A percentile compares a stretch with the other conserved stretches of the same genome.
phyloP scores from a whole-genome alignment of 139 green algal genomes.

The Chlorokybus atmophyticus region DNA sequence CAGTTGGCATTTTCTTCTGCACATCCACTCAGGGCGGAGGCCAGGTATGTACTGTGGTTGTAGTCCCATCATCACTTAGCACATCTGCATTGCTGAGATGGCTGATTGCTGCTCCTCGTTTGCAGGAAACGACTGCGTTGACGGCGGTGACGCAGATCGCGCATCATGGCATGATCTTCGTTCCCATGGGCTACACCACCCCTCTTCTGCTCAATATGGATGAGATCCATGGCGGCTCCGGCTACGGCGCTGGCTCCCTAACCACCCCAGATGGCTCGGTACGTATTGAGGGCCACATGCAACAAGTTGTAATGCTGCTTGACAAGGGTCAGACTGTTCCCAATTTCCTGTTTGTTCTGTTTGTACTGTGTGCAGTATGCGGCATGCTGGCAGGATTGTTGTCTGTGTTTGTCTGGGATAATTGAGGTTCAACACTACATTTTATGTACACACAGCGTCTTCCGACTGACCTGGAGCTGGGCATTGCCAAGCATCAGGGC shows the following conservation, averaged over 20 bases:
- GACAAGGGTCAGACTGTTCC: too few relatives aligned
- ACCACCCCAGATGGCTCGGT: constrained; percentile 18
- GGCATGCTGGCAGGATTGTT: too few relatives aligned
- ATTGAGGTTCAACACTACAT: too few relatives aligned
- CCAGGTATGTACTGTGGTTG: constrained; percentile 23
- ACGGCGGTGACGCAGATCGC: constrained; percentile 50
- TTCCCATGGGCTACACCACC: constrained; percentile 47
- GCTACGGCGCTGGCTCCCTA: background rate
- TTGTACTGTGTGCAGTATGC: too few relatives aligned
- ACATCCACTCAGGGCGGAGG: constrained; percentile 54
- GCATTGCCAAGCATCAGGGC: constrained; percentile 42
- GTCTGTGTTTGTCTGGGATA: too few relatives aligned
- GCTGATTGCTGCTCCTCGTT: background rate
- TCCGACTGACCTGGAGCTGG: constrained; percentile 51
- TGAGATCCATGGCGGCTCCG: constrained; percentile 37
- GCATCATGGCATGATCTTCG: constrained; percentile 76
- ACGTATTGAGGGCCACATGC: too few relatives aligned
- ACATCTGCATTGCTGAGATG: background rate
- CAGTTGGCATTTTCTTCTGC: constrained; percentile 37
- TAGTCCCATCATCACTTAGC: background rate
- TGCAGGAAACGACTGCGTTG: constrained; percentile 41
- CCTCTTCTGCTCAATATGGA: constrained; percentile 16
- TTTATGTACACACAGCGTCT: too few relatives aligned
- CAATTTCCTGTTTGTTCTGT: too few relatives aligned
- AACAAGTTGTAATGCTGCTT: too few relatives aligned